phyloP scores from a whole-genome alignment of 1,284 basidiomycete genomes.

The Ganoderma lucidum region DNA sequence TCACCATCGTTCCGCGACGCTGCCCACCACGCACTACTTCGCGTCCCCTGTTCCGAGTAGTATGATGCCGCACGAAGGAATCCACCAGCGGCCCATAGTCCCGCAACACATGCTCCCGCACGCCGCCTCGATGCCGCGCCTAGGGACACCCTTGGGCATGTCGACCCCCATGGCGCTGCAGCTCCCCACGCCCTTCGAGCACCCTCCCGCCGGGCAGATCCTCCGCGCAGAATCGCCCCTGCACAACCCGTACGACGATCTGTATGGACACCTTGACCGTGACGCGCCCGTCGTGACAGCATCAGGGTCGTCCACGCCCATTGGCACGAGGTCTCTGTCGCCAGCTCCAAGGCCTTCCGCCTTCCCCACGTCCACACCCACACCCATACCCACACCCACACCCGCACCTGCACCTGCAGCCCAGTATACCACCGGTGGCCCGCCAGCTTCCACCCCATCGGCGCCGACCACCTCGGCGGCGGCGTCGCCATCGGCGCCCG shows the following conservation, averaged over 20 bases:
- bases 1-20: neutral
- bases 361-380: neutral
- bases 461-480: neutral
- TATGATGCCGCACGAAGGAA: neutral
- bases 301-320: neutral
- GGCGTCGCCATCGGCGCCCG: neutral
- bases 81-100: neutral
- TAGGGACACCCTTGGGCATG: neutral
- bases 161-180: neutral
- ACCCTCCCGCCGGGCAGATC: conserved; percentile 2
- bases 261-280: neutral
- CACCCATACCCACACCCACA: neutral
- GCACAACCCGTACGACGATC: conserved; percentile 14
- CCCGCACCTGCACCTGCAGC: neutral
- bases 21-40: neutral
- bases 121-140: conserved; percentile 2
- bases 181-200: conserved; percentile 2
- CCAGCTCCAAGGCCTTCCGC: too few species aligned
- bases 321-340: neutral
- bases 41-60: neutral
- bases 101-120: neutral
- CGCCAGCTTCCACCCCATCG: neutral
- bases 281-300: too few species aligned
- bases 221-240: neutral
- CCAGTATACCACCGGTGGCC: neutral